Base-by-base conservation (phyloP, 2,329 filamentous ascomycete species). In the Endocalyx cinctus region DNA sequence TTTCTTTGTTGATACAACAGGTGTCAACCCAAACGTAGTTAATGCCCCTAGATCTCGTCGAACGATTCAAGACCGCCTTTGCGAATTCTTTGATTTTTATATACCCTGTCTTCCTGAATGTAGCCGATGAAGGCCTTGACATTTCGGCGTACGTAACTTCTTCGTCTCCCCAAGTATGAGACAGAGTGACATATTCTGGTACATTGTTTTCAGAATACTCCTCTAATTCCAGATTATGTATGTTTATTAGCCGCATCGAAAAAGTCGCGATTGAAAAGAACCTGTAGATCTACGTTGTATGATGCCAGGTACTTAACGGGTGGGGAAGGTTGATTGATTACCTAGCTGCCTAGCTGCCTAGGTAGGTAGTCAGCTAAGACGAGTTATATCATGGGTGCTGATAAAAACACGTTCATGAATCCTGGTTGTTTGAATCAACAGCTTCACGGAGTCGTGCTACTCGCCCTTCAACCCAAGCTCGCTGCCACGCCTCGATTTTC, bases 401-500 rank as follows among this genome's bases (percentile, higher is more conserved):
- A n/a, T n/a, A n/a, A n/a, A n/a, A n/a, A n/a, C n/a, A n/a, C n/a
- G n/a, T n/a, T n/a, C n/a, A n/a, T n/a, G n/a, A n/a, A n/a, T n/a
- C n/a, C n/a, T n/a, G n/a, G n/a, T n/a, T n/a, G n/a, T n/a, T n/a
- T n/a, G n/a, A n/a, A n/a, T n/a, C n/a, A n/a, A 81, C 73, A 10
- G 70, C 74, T 31, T 75, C 72, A 53, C 77, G 79, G 39, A 97
- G 58, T 43, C 77, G 74, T 30, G 70, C 72, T 57, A 95, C 80
- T 43, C 85, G 72, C 2, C 77, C 78, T 11, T 80, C 77, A 29
- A 71, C 70, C 90, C 90, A 97, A 6, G 70, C 70, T 53, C 77
- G 81, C 52, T 97, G 86, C 70, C 88, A 77, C 0, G 67, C 68
- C 34, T 96, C 88, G 27, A 97, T 74, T 63, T 86, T 94, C 0